Percentiles rank a stretch among this genome's conserved stretches.
Conservation (phyloP, 78 protist species). For the Monocercomonoides exilis region DNA sequence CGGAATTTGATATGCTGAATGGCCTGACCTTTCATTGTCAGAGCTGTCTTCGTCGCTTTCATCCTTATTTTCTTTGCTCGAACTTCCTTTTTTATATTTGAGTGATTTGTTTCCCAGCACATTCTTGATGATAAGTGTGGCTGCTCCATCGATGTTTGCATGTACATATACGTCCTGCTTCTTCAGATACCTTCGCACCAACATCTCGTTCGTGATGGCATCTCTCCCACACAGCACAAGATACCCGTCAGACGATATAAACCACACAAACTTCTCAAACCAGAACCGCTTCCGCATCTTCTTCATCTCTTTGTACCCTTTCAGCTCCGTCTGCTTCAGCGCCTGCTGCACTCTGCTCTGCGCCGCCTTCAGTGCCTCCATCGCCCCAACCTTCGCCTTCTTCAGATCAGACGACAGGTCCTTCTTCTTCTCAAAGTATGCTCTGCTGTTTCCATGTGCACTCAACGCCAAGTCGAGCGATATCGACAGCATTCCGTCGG, state of each 20-base stretch:
- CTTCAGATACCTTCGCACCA: background rate
- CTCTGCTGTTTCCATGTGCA: background rate
- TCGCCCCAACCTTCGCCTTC: background rate
- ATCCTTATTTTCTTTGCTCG: background rate
- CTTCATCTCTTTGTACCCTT: background rate
- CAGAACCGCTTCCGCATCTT: background rate
- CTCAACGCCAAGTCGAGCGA: background rate
- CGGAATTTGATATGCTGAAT: too few relatives aligned
- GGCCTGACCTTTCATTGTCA: too few relatives aligned
- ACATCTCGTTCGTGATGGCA: conserved; percentile 4
- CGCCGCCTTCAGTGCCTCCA: background rate
- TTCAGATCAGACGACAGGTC: background rate
- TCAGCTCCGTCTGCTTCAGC: background rate
- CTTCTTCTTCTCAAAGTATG: background rate
- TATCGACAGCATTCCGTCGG: background rate
- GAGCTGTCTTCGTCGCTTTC: too few relatives aligned
- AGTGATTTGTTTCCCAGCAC: too few relatives aligned
- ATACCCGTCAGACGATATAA: background rate
- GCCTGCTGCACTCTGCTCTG: background rate
- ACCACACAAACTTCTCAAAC: conserved; percentile 2
- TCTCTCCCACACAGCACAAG: conserved; percentile 8
- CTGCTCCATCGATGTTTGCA: conserved; percentile 6
- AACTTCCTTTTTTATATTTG: background rate
- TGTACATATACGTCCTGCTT: background rate
- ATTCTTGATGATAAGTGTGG: conserved; percentile 5